Conservation (phyloP, 257 asterid genomes). For the Solanum bulbocastanum region DNA sequence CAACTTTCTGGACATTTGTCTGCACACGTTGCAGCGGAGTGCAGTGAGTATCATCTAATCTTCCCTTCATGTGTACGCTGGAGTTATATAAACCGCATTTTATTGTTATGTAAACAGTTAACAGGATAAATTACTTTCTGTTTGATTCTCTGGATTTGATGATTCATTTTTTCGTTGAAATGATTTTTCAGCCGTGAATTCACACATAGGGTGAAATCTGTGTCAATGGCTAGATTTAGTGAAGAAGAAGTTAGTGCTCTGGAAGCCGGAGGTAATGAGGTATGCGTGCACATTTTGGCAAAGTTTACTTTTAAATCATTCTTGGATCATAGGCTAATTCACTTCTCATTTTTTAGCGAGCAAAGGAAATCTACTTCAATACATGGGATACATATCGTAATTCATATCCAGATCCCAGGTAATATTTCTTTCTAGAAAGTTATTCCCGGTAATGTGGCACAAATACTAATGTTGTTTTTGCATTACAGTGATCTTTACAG, state of each 20-base stretch:
- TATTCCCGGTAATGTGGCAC: not conserved
- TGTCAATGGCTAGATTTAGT: constrained; percentile 77
- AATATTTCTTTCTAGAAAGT: not conserved
- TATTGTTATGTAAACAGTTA: not conserved
- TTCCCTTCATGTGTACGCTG: not conserved
- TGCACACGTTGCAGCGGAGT: constrained; percentile 92
- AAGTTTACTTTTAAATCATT: not conserved
- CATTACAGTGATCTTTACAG: constrained; percentile 51
- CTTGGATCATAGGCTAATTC: not conserved
- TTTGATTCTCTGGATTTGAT: not conserved
- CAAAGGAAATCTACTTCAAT: constrained; percentile 61
- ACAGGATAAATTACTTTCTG: not conserved
- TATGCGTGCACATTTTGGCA: not conserved
- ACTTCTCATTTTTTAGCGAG: constrained; percentile 36
- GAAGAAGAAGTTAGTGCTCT: constrained; percentile 65
- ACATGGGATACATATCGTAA: constrained; percentile 62
- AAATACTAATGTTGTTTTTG: not conserved
- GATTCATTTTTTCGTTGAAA: not conserved
- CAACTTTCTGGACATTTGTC: constrained; percentile 82
- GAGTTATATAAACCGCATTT: not conserved
- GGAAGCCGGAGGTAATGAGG: constrained; percentile 93
- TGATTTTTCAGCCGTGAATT: constrained; percentile 65
- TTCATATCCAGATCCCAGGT: constrained; percentile 63
- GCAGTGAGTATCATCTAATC: constrained; percentile 55
- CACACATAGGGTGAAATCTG: constrained; percentile 84